Base-by-base conservation (phyloP, 1,139 yeast species). In the Candida sanyaensis region DNA sequence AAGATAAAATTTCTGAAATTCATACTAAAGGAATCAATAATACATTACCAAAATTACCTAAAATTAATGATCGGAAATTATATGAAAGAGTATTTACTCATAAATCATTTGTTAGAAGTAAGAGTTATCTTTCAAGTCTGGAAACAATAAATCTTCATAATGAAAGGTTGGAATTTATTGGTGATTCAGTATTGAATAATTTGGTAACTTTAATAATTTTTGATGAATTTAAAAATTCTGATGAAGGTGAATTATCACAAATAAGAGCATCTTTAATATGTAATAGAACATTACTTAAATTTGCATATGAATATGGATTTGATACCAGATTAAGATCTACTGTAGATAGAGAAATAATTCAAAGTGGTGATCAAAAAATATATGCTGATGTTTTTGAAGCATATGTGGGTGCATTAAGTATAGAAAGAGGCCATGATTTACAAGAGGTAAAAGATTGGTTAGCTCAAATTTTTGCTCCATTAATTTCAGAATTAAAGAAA, bases 161-260 rank as follows among this genome's bases (percentile, higher is more conserved):
- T 64, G 99, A 95, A 71, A 77, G 99, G 46, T 73, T 93, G 36
- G 99, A 95, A 67, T 95, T 91, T 62, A 69, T 91, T 39, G 99
- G 99, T 21, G 99, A 95, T 67, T 85, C 98, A 0, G 81, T 91
- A 17, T 71, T 93, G 54, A 89, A 91, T 60, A 81, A 81, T 51
- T 73, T 86, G 41, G 84, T 88, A 43, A 86, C 97, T 0, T 71
- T 81, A 52, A 75, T 90, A 43, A 74, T 90, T 17, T 90, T 78
- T 59, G 74, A 78, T 31, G 68, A 79, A 50, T 87, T 86, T 58
- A 93, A 96, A 0, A 69, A 76, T 43, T 85, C 84, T 36, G 73
- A 84, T 23, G 99, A 95, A 73, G 99, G 99, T 34, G 85, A 83
- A 40, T 69, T 95, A 53, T 84, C 97, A 0, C 76, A 76, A 48